Conservation (phyloP, 2,329 filamentous ascomycete genomes). For the Ilyonectria mors-panacis region DNA sequence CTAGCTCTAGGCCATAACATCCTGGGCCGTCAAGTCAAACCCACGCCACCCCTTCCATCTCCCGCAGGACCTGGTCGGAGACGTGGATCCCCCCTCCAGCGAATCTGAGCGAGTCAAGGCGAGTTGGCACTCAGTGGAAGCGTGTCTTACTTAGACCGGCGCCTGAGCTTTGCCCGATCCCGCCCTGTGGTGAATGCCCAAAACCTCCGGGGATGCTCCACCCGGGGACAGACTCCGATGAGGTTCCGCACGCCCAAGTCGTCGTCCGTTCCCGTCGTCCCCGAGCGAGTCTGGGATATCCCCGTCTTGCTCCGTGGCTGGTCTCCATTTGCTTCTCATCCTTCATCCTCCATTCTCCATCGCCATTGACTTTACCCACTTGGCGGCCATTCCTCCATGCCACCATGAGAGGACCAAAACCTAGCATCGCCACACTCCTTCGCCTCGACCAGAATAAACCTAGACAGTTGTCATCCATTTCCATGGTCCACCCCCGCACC, state of each 20-base stretch:
- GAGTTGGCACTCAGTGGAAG: slow-evolving; percentile 8
- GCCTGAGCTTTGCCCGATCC: slow-evolving; percentile 31
- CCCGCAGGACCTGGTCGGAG: slow-evolving; percentile 35
- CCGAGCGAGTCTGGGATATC: slow-evolving; percentile 40
- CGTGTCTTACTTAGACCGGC: slow-evolving; percentile 36
- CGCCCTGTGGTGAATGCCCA: slow-evolving; percentile 14
- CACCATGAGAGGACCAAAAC: not conserved
- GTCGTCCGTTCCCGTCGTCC: slow-evolving; percentile 31
- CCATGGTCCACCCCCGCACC: slow-evolving; percentile 48
- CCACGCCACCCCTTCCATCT: slow-evolving; percentile 45
- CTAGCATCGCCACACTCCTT: slow-evolving; percentile 29
- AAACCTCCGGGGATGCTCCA: slow-evolving; percentile 33
- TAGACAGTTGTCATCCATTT: slow-evolving; percentile 40
- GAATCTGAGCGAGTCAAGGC: slow-evolving; percentile 4
- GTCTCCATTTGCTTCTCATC: not conserved
- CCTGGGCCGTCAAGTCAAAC: not conserved
- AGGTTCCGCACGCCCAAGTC: slow-evolving; percentile 22
- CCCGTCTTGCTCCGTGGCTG: slow-evolving; percentile 12
- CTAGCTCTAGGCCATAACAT: not conserved
- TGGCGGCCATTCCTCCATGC: slow-evolving; percentile 1
- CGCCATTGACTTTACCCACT: slow-evolving; percentile 1
- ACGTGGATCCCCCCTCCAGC: slow-evolving; percentile 2
- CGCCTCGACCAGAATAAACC: slow-evolving; percentile 42
- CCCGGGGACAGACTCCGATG: slow-evolving; percentile 37
- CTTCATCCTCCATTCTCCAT: slow-evolving; percentile 7